A percentile compares a stretch with the other conserved stretches of the same genome.
Evolutionary conservation across 2,329 filamentous ascomycete species (phyloP).

Genomic region (Pestalotiopsis sp.): DNA sequence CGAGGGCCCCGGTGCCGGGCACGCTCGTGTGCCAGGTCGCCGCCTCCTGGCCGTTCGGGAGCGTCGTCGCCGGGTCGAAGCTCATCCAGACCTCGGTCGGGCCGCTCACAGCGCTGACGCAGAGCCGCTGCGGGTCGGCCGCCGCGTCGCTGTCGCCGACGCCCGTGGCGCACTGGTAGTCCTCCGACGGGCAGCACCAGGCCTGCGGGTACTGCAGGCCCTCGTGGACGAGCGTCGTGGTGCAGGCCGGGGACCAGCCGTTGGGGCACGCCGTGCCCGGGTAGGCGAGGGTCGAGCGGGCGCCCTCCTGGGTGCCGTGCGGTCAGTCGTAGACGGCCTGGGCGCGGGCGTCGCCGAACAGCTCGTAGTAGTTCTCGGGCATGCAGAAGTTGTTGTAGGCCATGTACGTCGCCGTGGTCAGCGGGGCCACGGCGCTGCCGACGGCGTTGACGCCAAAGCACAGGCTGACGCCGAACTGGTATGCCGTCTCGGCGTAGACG

Average conservation of each 20-base stretch:
- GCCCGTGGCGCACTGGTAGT: slow-evolving; percentile 2
- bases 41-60: not conserved
- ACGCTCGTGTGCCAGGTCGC: slow-evolving; percentile 1
- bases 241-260: slow-evolving; percentile 9
- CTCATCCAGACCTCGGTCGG: slow-evolving; percentile 10
- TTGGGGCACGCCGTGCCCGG: slow-evolving; percentile 9
- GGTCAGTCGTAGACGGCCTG: not conserved
- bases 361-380: not conserved
- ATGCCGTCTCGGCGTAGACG: not conserved
- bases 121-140: slow-evolving; percentile 4
- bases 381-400: not conserved
- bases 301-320: not conserved
- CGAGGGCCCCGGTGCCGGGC: slow-evolving; percentile 1
- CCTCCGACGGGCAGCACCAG: slow-evolving; percentile 9
- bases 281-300: slow-evolving; percentile 10
- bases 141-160: not conserved
- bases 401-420: not conserved
- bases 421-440: not conserved
- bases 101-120: not conserved
- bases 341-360: not conserved
- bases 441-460: not conserved
- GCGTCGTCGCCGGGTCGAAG: slow-evolving; percentile 3
- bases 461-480: not conserved
- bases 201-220: not conserved
- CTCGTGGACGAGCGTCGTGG: slow-evolving; percentile 9